Conservation (phyloP, 2,329 filamentous ascomycete genomes). For the Arthrobotrys megalospora region DNA sequence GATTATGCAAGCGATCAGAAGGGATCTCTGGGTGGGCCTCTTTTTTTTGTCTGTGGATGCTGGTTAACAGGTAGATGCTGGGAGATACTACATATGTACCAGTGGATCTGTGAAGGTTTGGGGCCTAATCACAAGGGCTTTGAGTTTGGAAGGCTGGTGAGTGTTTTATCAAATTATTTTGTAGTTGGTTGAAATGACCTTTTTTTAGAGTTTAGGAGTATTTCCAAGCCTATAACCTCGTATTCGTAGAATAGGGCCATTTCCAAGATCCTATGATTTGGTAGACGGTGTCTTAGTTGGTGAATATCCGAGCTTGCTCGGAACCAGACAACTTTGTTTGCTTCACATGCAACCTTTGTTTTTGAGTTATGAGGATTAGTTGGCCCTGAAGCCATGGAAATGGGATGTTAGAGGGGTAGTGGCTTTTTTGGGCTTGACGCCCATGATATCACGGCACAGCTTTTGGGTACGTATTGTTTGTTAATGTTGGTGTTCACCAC, state of each 20-base stretch:
- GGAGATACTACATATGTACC: conserved; percentile 13
- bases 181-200: not conserved
- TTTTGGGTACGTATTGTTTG: conserved; percentile 15
- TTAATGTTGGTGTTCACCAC: conserved; percentile 21
- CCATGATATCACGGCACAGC: conserved; percentile 59
- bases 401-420: conserved; percentile 20
- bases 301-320: conserved; percentile 19
- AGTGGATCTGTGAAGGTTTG: conserved; percentile 6
- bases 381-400: conserved; percentile 28
- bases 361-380: conserved; percentile 13
- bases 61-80: conserved; percentile 11
- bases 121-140: conserved; percentile 35
- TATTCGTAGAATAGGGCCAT: conserved; percentile 1
- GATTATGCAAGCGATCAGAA: conserved; percentile 56
- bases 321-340: conserved; percentile 16
- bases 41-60: conserved; percentile 5
- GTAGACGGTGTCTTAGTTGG: conserved; percentile 9
- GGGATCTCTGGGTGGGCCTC: conserved; percentile 39
- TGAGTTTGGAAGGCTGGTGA: conserved; percentile 25
- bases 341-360: conserved; percentile 25
- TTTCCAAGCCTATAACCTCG: conserved; percentile 6
- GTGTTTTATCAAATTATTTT: conserved; percentile 18
- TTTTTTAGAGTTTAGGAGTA: conserved; percentile 33
- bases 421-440: conserved; percentile 15
- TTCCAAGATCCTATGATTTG: conserved; percentile 21